phyloP scores from a whole-genome alignment of 1,284 basidiomycete species.

The Neonothopanus nambi region DNA sequence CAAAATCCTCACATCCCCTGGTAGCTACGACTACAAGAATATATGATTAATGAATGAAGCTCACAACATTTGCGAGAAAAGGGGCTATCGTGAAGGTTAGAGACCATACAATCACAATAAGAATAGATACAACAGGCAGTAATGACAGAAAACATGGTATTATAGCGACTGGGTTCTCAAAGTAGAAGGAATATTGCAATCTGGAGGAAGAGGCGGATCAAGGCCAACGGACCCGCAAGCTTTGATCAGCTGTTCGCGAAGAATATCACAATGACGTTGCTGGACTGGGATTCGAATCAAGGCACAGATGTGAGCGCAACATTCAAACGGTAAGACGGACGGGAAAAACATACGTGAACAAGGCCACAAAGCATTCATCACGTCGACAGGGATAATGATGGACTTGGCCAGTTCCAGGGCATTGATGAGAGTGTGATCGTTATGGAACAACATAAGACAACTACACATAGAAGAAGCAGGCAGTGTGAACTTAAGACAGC shows the following conservation, averaged over 20 bases:
- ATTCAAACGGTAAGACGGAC: neutral
- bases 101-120: no score
- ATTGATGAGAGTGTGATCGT: constrained; percentile 54
- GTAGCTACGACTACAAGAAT: constrained; percentile 7
- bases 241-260: constrained; percentile 46
- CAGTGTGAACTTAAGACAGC: neutral
- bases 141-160: neutral
- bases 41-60: constrained; percentile 2
- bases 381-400: constrained; percentile 62
- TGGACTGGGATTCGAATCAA: constrained; percentile 41
- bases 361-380: constrained; percentile 70
- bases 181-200: constrained; percentile 19
- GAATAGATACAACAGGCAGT: neutral
- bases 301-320: neutral
- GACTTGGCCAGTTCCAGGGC: constrained; percentile 69
- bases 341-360: constrained; percentile 51
- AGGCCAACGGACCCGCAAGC: constrained; percentile 45
- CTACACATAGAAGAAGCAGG: constrained; percentile 34
- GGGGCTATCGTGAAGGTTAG: no score
- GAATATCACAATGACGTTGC: constrained; percentile 43
- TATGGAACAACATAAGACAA: constrained; percentile 65
- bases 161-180: constrained; percentile 2
- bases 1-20: no score
- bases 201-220: constrained; percentile 38
- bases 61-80: no score